Evolutionary conservation across 768 basidiomycete genomes (phyloP).

Genomic region (Suillus sp.): DNA sequence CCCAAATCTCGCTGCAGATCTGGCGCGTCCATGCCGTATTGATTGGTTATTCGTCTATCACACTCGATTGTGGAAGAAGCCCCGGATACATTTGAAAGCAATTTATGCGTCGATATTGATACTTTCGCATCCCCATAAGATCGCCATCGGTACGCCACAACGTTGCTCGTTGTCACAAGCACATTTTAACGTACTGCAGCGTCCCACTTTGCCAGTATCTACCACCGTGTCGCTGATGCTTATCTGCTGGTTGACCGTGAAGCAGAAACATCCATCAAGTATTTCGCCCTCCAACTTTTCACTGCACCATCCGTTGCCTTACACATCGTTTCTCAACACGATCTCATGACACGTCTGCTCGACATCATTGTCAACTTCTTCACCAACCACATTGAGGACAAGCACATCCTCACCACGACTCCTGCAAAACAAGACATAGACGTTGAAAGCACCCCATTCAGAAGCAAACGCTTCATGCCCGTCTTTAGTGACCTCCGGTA

Average conservation of each 20-base stretch:
- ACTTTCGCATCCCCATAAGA: constrained; percentile 71
- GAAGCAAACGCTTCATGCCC: constrained; percentile 94
- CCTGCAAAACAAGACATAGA: constrained; percentile 50
- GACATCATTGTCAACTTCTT: constrained; percentile 90
- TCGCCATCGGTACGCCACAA: constrained; percentile 67
- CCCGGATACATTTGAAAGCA: constrained; percentile 78
- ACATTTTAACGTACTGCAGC: constrained; percentile 46
- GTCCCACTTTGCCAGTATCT: constrained; percentile 81
- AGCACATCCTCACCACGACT: constrained; percentile 52
- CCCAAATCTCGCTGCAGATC: constrained; percentile 39
- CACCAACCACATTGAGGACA: constrained; percentile 82
- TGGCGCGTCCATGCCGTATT: constrained; percentile 59
- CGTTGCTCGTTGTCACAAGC: background rate
- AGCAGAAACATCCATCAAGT: constrained; percentile 93
- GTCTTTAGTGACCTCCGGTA: constrained; percentile 91
- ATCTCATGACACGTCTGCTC: constrained; percentile 75
- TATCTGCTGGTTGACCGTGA: constrained; percentile 94
- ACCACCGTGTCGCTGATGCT: constrained; percentile 84
- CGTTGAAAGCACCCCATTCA: constrained; percentile 85
- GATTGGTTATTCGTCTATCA: constrained; percentile 83
- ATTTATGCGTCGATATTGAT: constrained; percentile 76
- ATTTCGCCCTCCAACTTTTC: constrained; percentile 90
- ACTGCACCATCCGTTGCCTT: constrained; percentile 85
- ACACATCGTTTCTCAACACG: constrained; percentile 73
- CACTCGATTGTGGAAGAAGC: constrained; percentile 82